These are phyloP conservation scores for Colletotrichum siamense DNA, from an alignment of 2,329 filamentous ascomycete species.

Conservation along the genomic window DNA sequence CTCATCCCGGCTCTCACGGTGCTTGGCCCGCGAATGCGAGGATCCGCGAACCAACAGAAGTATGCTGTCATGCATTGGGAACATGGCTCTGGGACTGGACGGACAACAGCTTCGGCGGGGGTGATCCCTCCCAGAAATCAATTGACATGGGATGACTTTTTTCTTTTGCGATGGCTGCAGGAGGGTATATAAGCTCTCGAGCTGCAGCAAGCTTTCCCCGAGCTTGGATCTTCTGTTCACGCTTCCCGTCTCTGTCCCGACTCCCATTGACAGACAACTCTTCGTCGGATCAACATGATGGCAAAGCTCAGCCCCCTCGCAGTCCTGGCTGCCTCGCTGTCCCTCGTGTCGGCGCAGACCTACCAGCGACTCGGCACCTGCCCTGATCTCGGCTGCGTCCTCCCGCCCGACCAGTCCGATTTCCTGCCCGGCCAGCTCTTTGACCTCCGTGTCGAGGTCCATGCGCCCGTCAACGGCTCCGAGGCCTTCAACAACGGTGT, in stretches of 20 bases:
- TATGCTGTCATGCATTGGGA: conserved; percentile 4
- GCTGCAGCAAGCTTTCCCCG: not conserved
- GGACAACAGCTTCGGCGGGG: not conserved
- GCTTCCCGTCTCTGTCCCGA: conserved; percentile 2
- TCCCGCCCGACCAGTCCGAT: conserved; percentile 72
- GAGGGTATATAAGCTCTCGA: conserved; percentile 18
- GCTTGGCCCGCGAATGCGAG: conserved; percentile 2
- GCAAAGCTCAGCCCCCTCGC: conserved; percentile 40
- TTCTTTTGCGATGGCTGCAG: not conserved
- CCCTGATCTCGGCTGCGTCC: conserved; percentile 62
- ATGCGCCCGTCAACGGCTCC: conserved; percentile 81
- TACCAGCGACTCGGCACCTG: conserved; percentile 66
- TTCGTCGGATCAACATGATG: conserved; percentile 32
- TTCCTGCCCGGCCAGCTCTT: conserved; percentile 86
- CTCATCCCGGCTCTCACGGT: not conserved
- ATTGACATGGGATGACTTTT: conserved; percentile 8
- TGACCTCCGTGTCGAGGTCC: conserved; percentile 82
- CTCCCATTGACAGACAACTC: conserved; percentile 5
- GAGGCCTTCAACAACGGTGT: conserved; percentile 74
- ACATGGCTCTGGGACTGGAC: not conserved
- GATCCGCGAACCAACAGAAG: conserved; percentile 4
- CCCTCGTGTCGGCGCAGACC: conserved; percentile 58
- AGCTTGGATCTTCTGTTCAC: not conserved
- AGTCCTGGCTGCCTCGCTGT: conserved; percentile 37
- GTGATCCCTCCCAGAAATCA: not conserved